Evolutionary conservation across 2,329 filamentous ascomycete genomes (phyloP).

Genomic region (Dissoconium aciculare): DNA sequence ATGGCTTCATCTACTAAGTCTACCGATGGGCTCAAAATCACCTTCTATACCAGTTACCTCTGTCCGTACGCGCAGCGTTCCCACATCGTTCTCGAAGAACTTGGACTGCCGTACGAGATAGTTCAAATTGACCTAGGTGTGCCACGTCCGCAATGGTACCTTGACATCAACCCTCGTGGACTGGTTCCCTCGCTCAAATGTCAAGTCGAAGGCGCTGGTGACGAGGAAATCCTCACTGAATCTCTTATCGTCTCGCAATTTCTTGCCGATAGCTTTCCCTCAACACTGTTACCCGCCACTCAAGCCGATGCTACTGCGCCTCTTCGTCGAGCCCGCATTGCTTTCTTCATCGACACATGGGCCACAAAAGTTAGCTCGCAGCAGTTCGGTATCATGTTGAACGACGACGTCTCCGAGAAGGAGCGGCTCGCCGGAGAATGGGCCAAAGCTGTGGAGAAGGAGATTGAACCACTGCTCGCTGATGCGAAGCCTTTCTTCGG

Average conservation of each 20-base stretch:
- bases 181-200: conserved; percentile 58
- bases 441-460: conserved; percentile 46
- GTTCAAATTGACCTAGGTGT: conserved; percentile 48
- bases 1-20: too few relatives aligned
- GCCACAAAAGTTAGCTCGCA: conserved; percentile 42
- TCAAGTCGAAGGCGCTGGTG: conserved; percentile 31
- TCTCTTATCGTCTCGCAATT: conserved; percentile 61
- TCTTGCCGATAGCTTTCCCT: conserved; percentile 53
- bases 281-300: conserved; percentile 47
- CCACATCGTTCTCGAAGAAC: conserved; percentile 21
- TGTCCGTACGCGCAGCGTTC: conserved; percentile 66
- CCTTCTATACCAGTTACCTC: conserved; percentile 52
- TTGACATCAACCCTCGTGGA: conserved; percentile 63
- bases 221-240: conserved; percentile 52
- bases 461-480: conserved; percentile 55
- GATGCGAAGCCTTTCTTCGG: conserved; percentile 33
- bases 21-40: too few relatives aligned
- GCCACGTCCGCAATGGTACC: conserved; percentile 58
- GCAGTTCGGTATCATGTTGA: conserved; percentile 33
- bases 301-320: conserved; percentile 31
- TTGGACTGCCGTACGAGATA: conserved; percentile 22
- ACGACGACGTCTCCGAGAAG: conserved; percentile 34
- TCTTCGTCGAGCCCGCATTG: conserved; percentile 45
- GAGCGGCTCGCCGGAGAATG: conserved; percentile 36
- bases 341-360: conserved; percentile 60